Evolutionary conservation across 495 filamentous ascomycete species (phyloP).

Genomic region (Sphaerosporella brunnea): DNA sequence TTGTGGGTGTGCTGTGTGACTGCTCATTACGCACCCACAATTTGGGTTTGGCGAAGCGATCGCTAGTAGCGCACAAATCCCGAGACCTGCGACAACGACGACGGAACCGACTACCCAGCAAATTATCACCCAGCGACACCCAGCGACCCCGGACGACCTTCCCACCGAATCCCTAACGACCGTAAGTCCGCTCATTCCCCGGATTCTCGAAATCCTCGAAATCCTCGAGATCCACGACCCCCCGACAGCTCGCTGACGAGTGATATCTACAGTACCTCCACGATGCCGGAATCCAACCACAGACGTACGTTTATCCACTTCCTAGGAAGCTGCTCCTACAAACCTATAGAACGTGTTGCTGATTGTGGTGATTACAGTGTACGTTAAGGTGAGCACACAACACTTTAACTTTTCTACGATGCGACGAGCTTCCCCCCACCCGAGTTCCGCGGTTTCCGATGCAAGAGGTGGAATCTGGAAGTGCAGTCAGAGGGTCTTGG

Average conservation of each 20-base stretch:
- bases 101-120: background rate
- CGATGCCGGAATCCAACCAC: slow-evolving; percentile 23
- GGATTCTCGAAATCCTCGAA: background rate
- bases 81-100: background rate
- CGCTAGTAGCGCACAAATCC: background rate
- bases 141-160: background rate
- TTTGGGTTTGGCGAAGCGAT: background rate
- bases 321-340: background rate
- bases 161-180: slow-evolving; percentile 1
- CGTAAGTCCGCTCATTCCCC: background rate
- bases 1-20: background rate
- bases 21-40: background rate
- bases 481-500: too few species aligned
- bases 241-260: background rate
- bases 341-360: background rate
- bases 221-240: too few species aligned
- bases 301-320: slow-evolving; percentile 14
- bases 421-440: background rate
- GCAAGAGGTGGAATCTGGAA: background rate
- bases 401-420: background rate
- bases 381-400: slow-evolving; percentile 20
- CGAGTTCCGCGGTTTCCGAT: slow-evolving; percentile 1
- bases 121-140: background rate
- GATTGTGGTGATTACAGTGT: slow-evolving; percentile 16
- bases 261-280: slow-evolving; percentile 4